A percentile compares a stretch with the other conserved stretches of the same genome.
Conservation (phyloP, 1,139 yeast genomes). For the Yarrowia galli region DNA sequence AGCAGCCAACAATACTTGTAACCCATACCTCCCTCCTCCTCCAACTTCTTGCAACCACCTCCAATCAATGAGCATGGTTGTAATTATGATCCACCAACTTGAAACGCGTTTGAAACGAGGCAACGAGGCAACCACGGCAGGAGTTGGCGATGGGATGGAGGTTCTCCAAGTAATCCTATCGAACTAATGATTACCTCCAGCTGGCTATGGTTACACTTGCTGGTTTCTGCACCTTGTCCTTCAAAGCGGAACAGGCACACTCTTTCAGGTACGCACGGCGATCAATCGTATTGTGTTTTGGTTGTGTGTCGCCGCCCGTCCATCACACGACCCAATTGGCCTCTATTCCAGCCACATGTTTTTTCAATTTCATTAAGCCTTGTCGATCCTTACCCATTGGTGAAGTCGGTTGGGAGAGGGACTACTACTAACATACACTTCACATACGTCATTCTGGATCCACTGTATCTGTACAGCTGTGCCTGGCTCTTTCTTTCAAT, state of each 20-base stretch:
- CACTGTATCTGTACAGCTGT: too few relatives aligned
- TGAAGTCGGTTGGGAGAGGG: too few relatives aligned
- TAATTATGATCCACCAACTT: constrained; percentile 9
- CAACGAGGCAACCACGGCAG: constrained; percentile 2
- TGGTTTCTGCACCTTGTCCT: not conserved
- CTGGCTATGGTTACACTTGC: not conserved
- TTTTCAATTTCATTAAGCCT: not conserved
- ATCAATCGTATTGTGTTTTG: constrained; percentile 1
- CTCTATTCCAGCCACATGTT: constrained; percentile 10
- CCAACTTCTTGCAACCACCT: constrained; percentile 4
- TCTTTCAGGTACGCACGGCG: constrained; percentile 12
- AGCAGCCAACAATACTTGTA: too few relatives aligned
- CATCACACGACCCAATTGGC: constrained; percentile 18
- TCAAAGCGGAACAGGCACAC: too few relatives aligned
- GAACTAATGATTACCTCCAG: too few relatives aligned
- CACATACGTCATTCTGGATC: too few relatives aligned
- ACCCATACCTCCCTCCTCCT: not conserved
- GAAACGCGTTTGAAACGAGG: constrained; percentile 24
- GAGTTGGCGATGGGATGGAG: constrained; percentile 20
- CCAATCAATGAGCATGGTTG: constrained; percentile 5
- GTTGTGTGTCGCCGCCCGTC: not conserved
- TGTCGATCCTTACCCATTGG: constrained; percentile 6
- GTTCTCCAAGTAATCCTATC: too few relatives aligned
- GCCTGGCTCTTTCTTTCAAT: too few relatives aligned
- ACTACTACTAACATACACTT: too few relatives aligned